A percentile compares a stretch with the other conserved stretches of the same genome.
Evolutionary conservation across 345 rosid species (phyloP).

Genomic region (Alliaria petiolata): DNA sequence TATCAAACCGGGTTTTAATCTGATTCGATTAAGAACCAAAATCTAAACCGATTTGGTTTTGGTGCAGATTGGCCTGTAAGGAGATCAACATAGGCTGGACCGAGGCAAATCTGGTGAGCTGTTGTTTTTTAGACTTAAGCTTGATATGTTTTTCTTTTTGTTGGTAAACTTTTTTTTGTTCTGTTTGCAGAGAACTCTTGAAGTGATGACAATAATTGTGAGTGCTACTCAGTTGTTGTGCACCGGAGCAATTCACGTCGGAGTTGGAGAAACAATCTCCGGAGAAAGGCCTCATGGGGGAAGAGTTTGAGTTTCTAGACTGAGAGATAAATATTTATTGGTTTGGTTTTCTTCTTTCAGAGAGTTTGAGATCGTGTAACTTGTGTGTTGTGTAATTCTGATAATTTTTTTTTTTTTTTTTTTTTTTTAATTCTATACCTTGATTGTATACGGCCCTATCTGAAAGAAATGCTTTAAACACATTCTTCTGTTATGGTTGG

Average conservation of each 20-base stretch:
- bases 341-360: conserved; percentile 5
- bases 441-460: not conserved
- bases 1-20: not conserved
- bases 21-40: not conserved
- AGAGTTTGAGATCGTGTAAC: not conserved
- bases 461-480: not conserved
- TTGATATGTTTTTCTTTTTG: not conserved
- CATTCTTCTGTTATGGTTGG: not conserved
- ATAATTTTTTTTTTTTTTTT: not conserved
- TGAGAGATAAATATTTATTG: not conserved
- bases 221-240: conserved; percentile 65
- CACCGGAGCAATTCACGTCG: conserved; percentile 58
- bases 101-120: conserved; percentile 62
- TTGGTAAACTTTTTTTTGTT: not conserved
- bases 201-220: conserved; percentile 62
- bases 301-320: conserved; percentile 34
- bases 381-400: conserved; percentile 4
- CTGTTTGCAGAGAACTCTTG: conserved; percentile 62
- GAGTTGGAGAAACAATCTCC: conserved; percentile 34
- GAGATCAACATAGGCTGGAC: conserved; percentile 81
- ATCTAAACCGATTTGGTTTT: not conserved
- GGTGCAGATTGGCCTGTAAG: conserved; percentile 78
- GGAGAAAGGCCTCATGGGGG: conserved; percentile 11
- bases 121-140: not conserved
- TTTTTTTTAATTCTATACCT: not conserved